Conservation (phyloP, 2,329 filamentous ascomycete genomes). For the Fusarium multiceps region DNA sequence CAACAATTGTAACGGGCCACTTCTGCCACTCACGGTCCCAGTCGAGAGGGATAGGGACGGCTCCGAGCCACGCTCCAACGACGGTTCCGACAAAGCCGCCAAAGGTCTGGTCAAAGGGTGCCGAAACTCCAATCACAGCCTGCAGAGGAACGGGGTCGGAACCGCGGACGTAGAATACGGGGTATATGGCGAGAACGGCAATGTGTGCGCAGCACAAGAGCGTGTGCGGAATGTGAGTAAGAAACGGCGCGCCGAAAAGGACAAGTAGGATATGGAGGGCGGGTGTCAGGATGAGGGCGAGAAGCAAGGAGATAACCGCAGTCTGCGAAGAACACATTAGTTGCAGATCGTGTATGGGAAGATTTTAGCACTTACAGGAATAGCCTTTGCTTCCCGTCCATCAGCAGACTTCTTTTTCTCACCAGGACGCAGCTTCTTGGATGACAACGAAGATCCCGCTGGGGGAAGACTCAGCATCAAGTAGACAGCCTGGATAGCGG, state of each 20-base stretch:
- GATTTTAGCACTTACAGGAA: constrained; percentile 56
- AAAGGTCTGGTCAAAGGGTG: constrained; percentile 85
- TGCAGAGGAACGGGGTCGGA: constrained; percentile 79
- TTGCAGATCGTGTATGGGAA: neutral
- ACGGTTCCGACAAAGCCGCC: constrained; percentile 82
- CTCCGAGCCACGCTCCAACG: constrained; percentile 90
- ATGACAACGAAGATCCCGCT: constrained; percentile 60
- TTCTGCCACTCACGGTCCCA: constrained; percentile 99
- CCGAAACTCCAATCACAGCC: constrained; percentile 71
- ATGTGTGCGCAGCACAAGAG: constrained; percentile 84
- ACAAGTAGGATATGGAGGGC: constrained; percentile 72
- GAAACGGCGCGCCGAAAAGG: constrained; percentile 91
- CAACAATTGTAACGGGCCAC: constrained; percentile 93
- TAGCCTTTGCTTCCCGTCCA: constrained; percentile 56
- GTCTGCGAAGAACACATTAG: constrained; percentile 51
- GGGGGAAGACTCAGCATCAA: constrained; percentile 72
- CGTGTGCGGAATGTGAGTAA: constrained; percentile 83
- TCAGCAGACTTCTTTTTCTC: constrained; percentile 65
- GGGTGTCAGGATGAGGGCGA: constrained; percentile 79
- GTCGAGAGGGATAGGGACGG: constrained; percentile 93
- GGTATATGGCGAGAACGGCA: constrained; percentile 79
- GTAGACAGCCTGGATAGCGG: constrained; percentile 72
- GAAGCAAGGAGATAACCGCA: constrained; percentile 58
- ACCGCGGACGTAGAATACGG: constrained; percentile 87
- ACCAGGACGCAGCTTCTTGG: constrained; percentile 64